A percentile compares a stretch with the other conserved stretches of the same genome.
These are phyloP conservation scores for Coemansia interrupta DNA, from an alignment of 192 early-diverging fungal species.

Conservation along the genomic window DNA sequence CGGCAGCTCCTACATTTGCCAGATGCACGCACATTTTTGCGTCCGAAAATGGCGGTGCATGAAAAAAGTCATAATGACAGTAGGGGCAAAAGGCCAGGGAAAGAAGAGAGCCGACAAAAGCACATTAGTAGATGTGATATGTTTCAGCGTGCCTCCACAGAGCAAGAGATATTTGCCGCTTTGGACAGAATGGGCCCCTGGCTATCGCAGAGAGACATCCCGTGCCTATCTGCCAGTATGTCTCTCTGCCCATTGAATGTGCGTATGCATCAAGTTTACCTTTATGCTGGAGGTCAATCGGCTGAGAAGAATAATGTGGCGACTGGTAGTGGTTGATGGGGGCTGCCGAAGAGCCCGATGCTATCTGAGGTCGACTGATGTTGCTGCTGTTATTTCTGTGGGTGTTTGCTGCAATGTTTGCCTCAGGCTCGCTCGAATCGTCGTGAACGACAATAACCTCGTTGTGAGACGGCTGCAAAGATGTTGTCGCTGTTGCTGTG, in stretches of 20 bases:
- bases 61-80: slow-evolving; percentile 5
- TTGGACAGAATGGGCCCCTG: too few relatives aligned
- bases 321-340: slow-evolving; percentile 16
- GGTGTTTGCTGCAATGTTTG: slow-evolving; percentile 2
- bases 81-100: slow-evolving; percentile 1
- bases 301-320: slow-evolving; percentile 9
- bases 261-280: slow-evolving; percentile 8
- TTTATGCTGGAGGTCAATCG: slow-evolving; percentile 6
- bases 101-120: background rate
- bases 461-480: background rate
- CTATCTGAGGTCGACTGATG: background rate
- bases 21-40: slow-evolving; percentile 2
- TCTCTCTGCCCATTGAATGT: background rate
- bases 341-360: slow-evolving; percentile 4
- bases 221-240: background rate
- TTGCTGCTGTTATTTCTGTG: background rate
- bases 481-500: background rate
- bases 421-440: slow-evolving; percentile 39
- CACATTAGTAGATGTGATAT: background rate
- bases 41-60: slow-evolving; percentile 1
- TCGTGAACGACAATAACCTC: slow-evolving; percentile 46
- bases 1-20: background rate
- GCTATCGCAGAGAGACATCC: background rate
- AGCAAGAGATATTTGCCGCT: too few relatives aligned
- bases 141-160: background rate